Percentiles rank a stretch among this genome's conserved stretches.
Evolutionary conservation across 1,284 basidiomycete genomes (phyloP).

Genomic region (Earliella scabrosa): DNA sequence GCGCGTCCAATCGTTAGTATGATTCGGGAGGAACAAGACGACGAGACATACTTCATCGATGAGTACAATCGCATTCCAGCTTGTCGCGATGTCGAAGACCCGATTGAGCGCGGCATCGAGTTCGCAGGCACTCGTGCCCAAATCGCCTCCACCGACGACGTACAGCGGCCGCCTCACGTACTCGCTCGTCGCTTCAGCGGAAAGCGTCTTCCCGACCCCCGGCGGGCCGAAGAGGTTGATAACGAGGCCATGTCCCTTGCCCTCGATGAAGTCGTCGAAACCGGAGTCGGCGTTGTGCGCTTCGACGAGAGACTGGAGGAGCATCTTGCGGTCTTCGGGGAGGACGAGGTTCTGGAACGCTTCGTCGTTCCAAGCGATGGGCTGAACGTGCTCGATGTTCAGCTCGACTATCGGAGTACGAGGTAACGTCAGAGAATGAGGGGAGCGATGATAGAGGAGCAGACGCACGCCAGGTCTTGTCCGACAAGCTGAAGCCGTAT

Average conservation of each 20-base stretch:
- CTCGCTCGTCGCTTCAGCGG: constrained; percentile 65
- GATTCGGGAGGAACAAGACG: constrained; percentile 26
- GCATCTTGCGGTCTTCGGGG: constrained; percentile 50
- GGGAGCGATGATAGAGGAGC: constrained; percentile 30
- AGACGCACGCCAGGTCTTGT: constrained; percentile 61
- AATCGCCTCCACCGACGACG: constrained; percentile 58
- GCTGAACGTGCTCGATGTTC: constrained; percentile 50
- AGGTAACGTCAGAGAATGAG: too few relatives aligned
- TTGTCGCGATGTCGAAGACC: constrained; percentile 49
- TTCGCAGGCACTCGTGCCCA: constrained; percentile 50
- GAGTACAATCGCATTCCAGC: constrained; percentile 65
- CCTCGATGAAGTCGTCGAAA: constrained; percentile 65
- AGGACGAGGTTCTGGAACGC: constrained; percentile 62
- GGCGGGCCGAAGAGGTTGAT: constrained; percentile 65
- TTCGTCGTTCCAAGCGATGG: constrained; percentile 58
- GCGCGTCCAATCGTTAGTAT: not conserved
- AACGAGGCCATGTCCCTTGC: constrained; percentile 64
- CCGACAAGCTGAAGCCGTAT: constrained; percentile 60
- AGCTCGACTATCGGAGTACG: constrained; percentile 49
- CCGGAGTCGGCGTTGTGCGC: constrained; percentile 53
- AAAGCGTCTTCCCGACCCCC: constrained; percentile 54
- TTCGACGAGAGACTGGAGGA: constrained; percentile 60
- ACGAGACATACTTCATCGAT: constrained; percentile 36
- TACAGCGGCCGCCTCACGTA: constrained; percentile 61
- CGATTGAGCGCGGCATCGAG: constrained; percentile 23